Conservation (phyloP, 140 eudicot species). For the Erigeron philadelphicus region DNA sequence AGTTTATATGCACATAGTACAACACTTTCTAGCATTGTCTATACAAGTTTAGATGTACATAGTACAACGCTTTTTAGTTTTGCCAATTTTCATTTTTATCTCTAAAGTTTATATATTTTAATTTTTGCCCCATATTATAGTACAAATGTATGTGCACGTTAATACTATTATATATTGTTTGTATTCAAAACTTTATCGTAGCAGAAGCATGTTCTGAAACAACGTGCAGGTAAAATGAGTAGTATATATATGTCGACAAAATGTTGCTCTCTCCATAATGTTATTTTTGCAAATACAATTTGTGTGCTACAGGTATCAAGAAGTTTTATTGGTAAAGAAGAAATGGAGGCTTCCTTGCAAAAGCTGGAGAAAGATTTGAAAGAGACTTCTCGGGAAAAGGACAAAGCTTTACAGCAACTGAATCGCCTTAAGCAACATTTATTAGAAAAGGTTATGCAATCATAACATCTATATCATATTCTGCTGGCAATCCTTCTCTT, state of each 20-base stretch:
- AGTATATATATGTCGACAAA: not conserved
- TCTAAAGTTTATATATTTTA: no score
- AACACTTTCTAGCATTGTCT: no score
- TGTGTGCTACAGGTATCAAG: conserved; percentile 34
- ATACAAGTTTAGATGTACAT: no score
- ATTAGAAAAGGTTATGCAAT: conserved; percentile 70
- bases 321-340: conserved; percentile 58
- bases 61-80: no score
- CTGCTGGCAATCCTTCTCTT: not conserved
- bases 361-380: conserved; percentile 71
- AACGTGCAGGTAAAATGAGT: no score
- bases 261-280: not conserved
- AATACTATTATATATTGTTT: no score
- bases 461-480: not conserved
- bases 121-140: no score
- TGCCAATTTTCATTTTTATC: no score
- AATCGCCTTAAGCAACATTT: conserved; percentile 93
- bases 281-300: conserved; percentile 23
- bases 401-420: conserved; percentile 72
- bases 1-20: no score
- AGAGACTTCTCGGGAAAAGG: conserved; percentile 57
- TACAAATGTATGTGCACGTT: no score
- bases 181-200: no score
- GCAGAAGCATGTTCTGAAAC: no score
- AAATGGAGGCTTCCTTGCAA: conserved; percentile 53